These are phyloP conservation scores for Solanum chiquidenum DNA, from an alignment of 257 asterid species.

Conservation along the genomic window DNA sequence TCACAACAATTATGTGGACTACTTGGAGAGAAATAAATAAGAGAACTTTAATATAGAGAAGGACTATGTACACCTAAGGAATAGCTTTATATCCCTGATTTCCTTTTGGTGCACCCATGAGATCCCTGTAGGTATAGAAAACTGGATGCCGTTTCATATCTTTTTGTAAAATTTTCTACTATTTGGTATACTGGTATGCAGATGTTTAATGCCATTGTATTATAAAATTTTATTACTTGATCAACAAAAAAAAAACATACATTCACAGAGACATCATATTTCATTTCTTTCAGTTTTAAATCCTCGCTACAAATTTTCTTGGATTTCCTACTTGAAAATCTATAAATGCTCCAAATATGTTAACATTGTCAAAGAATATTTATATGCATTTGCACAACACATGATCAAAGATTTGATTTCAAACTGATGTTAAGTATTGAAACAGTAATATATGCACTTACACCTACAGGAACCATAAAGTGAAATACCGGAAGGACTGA, in stretches of 20 bases:
- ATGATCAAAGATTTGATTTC: background rate
- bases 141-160: background rate
- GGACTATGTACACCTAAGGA: background rate
- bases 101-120: background rate
- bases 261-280: background rate
- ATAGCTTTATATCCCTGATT: background rate
- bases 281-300: background rate
- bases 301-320: background rate
- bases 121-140: background rate
- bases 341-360: background rate
- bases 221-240: background rate
- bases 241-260: background rate
- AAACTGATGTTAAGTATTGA: background rate
- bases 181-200: background rate
- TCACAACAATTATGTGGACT: background rate
- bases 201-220: background rate
- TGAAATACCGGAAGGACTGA: background rate
- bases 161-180: background rate
- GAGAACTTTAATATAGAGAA: background rate
- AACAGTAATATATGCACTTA: background rate
- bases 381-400: background rate
- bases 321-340: background rate
- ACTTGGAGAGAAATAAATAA: background rate
- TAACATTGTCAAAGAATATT: background rate
- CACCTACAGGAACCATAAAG: background rate